Base-by-base conservation (phyloP, 139 green algal genomes). In the Chlamydomonas schloesseri region DNA sequence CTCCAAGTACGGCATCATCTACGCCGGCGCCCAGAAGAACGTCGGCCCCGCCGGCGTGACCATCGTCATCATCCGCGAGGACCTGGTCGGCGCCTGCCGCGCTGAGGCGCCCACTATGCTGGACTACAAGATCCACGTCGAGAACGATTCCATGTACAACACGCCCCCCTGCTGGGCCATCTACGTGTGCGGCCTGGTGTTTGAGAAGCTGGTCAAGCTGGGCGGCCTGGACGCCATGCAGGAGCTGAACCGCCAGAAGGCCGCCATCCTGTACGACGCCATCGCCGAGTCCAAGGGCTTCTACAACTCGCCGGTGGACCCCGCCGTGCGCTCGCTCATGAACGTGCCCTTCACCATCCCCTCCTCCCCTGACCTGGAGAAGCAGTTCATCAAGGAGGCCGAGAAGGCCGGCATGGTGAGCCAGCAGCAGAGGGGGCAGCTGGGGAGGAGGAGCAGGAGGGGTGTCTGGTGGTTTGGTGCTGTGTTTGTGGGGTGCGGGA, bases 271-370 rank as follows among this genome's bases (percentile, higher is more conserved):
- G 73, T 99, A 99, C 81, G 95, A 99, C 81, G 92, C 94, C 68
- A 98, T 99, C 81, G 91, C 93, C 11, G 77, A 28, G 57, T 96
- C 90, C 76, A 91, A 96, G 53, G 97, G 97, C 83, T 99, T 98
- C 91, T 99, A 98, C 92, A 88, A 85, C 85, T 96, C 84, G 82
- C 98, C 98, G 0, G 97, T 99, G 20, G 96, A 96, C 74, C 91
- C 91, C 36, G 91, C 90, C 26, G 93, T 92, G 37, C 94, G 96
- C 81, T 99, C 96, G 23, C 76, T 93, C 55, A 99, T 99, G 98
- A 99, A 99, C 92, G 96, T 99, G 84, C 98, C 98, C 50, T 99
- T 99, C 94, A 99, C 97, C 57, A 99, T 99, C 87, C 96, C 95
- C 71, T 91, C 86, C 64, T 94, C 89, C 72, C 82, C 94, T 3